phyloP scores from a whole-genome alignment of 768 basidiomycete genomes.

The Cytidiella melzeri region DNA sequence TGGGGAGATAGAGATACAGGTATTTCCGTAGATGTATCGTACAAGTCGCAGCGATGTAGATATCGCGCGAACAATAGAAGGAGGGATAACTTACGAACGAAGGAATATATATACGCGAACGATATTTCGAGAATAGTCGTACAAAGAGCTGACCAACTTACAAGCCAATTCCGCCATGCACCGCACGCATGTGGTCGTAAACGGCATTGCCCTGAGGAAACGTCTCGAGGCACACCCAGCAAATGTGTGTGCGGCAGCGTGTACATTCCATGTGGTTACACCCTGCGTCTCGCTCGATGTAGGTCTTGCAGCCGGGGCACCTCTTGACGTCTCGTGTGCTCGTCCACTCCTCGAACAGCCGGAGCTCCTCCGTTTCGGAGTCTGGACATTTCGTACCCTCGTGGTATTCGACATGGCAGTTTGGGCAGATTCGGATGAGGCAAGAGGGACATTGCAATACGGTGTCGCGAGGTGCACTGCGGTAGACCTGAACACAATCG shows the following conservation, averaged over 20 bases:
- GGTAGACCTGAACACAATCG: slow-evolving; percentile 72
- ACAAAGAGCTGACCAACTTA: no score
- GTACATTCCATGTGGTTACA: slow-evolving; percentile 84
- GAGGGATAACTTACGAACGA: background rate
- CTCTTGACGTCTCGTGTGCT: slow-evolving; percentile 58
- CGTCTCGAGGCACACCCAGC: slow-evolving; percentile 73
- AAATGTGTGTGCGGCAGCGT: slow-evolving; percentile 69
- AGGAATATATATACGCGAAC: background rate
- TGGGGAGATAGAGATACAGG: no score
- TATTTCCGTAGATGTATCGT: no score
- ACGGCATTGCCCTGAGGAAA: slow-evolving; percentile 64
- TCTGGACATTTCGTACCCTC: slow-evolving; percentile 64
- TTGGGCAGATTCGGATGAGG: slow-evolving; percentile 59
- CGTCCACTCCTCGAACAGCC: slow-evolving; percentile 61
- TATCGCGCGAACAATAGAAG: no score
- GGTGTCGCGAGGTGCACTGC: slow-evolving; percentile 41
- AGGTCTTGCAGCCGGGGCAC: slow-evolving; percentile 66
- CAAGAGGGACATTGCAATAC: slow-evolving; percentile 69
- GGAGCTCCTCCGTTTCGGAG: slow-evolving; percentile 40
- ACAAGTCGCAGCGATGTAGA: no score
- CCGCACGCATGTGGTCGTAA: slow-evolving; percentile 69
- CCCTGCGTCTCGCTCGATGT: slow-evolving; percentile 68
- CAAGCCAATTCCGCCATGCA: slow-evolving; percentile 60
- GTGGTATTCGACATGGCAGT: slow-evolving; percentile 55
- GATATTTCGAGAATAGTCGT: background rate